Base-by-base conservation (phyloP, 257 asterid species). In the Forsythia suspensa region DNA sequence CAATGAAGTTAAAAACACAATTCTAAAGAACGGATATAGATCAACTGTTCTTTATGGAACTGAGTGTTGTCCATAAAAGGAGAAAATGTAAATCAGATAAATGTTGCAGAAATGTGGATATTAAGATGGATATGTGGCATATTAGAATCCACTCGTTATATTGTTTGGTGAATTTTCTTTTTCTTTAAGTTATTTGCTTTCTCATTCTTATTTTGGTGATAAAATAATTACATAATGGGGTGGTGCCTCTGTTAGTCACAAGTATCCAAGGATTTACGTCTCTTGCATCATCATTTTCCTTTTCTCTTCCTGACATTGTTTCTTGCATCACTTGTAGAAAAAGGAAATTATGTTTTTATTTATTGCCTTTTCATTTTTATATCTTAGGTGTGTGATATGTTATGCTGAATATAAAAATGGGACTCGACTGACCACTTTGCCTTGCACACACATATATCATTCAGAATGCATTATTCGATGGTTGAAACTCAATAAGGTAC, bases 381-480 rank as follows among this genome's bases (percentile, higher is more conserved):
- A 57, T 8, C 84, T 48, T 79, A 95, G 99, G 86, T 95, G 99
- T 65, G 98, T 91, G 85, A 93, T 95, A 84, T 95, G 99, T 85
- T 82, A 52, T 20, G 75, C 91, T 15, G 91, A 88, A 59, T 95
- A 90, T 73, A 90, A 78, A 87, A 78, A 85, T 40, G 91, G 97
- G 72, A 82, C 84, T 75, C 83, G 84, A 83, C 70, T 95, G 83
- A 90, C 86, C 43, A 84, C 89, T 74, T 86, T 95, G 89, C 99
- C 98, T 57, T 95, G 99, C 73, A 88, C 92, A 4, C 99, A 95
- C 85, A 90, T 84, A 74, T 95, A 91, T 83, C 99, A 95, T 82
- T 87, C 92, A 12, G 76, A 80, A 29, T 95, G 99, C 79, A 93
- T 95, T 81, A 82, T 67, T 4, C 91, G 85, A 42, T 93, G 99